A percentile compares a stretch with the other conserved stretches of the same genome.
These are phyloP conservation scores for Macrocybe gigantea DNA, from an alignment of 768 basidiomycete genomes.

Conservation along the genomic window DNA sequence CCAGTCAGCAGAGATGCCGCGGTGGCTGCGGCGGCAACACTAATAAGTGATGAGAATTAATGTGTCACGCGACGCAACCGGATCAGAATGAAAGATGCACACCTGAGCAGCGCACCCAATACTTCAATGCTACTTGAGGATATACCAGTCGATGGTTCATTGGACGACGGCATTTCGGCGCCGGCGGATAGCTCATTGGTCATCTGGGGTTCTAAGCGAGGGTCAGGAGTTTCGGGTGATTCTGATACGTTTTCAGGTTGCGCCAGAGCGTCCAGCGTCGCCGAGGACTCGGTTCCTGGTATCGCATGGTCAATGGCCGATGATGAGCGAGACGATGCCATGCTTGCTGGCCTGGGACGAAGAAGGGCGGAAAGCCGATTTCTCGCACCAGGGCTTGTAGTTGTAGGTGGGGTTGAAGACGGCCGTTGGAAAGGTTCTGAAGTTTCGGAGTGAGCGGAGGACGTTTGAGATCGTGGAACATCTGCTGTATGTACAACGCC, in stretches of 20 bases:
- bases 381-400: conserved; percentile 21
- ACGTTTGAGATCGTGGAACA: conserved; percentile 31
- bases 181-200: neutral
- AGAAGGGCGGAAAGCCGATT: conserved; percentile 29
- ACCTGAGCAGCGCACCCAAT: conserved; percentile 79
- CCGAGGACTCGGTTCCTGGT: conserved; percentile 3
- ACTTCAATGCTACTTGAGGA: conserved; percentile 80
- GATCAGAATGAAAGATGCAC: conserved; percentile 14
- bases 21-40: conserved; percentile 89
- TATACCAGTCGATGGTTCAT: conserved; percentile 25
- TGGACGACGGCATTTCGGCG: neutral
- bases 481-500: conserved; percentile 79
- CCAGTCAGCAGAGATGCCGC: conserved; percentile 81
- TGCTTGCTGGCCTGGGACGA: conserved; percentile 25
- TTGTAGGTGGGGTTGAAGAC: conserved; percentile 20
- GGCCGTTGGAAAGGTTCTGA: conserved; percentile 7
- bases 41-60: conserved; percentile 17
- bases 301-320: conserved; percentile 6
- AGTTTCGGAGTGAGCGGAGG: conserved; percentile 10
- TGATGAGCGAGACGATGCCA: conserved; percentile 5
- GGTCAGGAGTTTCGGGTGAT: too few relatives aligned
- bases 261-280: conserved; percentile 5
- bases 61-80: conserved; percentile 1
- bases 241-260: too few relatives aligned
- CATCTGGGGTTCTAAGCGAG: neutral